Evolutionary conservation across 2,329 filamentous ascomycete species (phyloP), one percentile per base, ranked within the genome.

Genomic region (Claviceps spartinae): DNA sequence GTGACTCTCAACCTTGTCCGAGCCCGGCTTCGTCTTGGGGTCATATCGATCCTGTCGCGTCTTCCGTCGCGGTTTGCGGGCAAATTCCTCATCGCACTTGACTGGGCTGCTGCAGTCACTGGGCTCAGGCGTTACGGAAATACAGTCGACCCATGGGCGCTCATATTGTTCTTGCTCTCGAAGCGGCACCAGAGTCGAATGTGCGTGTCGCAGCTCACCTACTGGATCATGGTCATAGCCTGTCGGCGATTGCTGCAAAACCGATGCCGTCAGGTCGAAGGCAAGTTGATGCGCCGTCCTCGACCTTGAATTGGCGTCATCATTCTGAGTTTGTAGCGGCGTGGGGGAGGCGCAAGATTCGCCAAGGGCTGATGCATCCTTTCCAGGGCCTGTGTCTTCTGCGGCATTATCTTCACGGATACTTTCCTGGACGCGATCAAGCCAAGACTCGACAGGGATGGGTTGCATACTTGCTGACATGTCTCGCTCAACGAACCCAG

Each of bases 41-140:
- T 48, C 48, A 40, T 61, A 61, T 42, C 58, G 54, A 46, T 57
- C 50, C 5, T 48, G 20, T 36, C 57, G 55, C 48, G 56, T 56
- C 30, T 55, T 58, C n/a, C 54, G 56, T 20, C 57, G 54, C 18
- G 54, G 46, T 37, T 43, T 53, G 37, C 52, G 56, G n/a, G 55
- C 46, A 22, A 57, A 59, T 13, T 48, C 47, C 2, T 45, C 13
- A 3, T 20, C 45, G 11, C 8, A 16, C 20, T 16, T 6, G 34
- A 5, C 18, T 34, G 7, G 22, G 8, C 41, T 16, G 37, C 18
- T 20, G 30, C 24, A 24, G 24, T 47, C 22, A 26, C 26, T 24
- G 18, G 16, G 22, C 20, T 9, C 18, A 3, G 42, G 20, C 16
- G 24, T 18, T 9, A 4, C n/a, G 30, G 18, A 7, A 30, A 3